Base-by-base conservation (phyloP, 73 alveolate genomes). In the Tetrahymena malaccensis region DNA sequence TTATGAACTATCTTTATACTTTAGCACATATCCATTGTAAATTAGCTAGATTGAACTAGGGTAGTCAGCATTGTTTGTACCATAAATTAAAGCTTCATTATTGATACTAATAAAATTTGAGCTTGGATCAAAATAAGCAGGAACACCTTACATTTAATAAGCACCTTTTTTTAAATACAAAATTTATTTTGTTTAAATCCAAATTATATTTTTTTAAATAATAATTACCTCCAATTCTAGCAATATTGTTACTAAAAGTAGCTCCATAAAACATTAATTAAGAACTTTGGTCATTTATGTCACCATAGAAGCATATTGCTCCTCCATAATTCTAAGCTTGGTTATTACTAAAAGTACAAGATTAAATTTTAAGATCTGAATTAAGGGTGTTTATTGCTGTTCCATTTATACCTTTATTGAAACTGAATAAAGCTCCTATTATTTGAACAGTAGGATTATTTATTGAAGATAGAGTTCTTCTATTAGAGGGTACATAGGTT, bases 41-140 rank as follows among this genome's bases (percentile, higher is more conserved):
- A 50, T 57, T 10, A 95, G 40, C 17, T 93, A 84, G 43, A 95
- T 15, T 35, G 85, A 85, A 4, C 95, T 95, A 35, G 97, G 97
- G 35, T 85, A 95, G 17, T 93, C 97, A 12, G 97, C 97, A 19
- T 84, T 89, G 34, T 95, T 85, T 50, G 85, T 43, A 33, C 97
- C 97, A 85, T 25, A 95, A 25, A 95, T 25, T 0, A 70, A 13
- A 27, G 97, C 97, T 25, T 43, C n/a, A 95, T 95, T 95, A 34
- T 85, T 50, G 12, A 43, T 31, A 40, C 43, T 35, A 44, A 94
- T 56, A 85, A 55, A 43, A 21, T 93, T 84, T 27, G 93, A 85
- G 40, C 34, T 89, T 10, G 70, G 35, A 35, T 50, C 83, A 50
- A 37, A 50, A 27, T 55, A 43, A 38, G 85, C 43, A 11, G 94